Conservation (phyloP, 768 basidiomycete species). For the Boletus pseudo-olivaceus region DNA sequence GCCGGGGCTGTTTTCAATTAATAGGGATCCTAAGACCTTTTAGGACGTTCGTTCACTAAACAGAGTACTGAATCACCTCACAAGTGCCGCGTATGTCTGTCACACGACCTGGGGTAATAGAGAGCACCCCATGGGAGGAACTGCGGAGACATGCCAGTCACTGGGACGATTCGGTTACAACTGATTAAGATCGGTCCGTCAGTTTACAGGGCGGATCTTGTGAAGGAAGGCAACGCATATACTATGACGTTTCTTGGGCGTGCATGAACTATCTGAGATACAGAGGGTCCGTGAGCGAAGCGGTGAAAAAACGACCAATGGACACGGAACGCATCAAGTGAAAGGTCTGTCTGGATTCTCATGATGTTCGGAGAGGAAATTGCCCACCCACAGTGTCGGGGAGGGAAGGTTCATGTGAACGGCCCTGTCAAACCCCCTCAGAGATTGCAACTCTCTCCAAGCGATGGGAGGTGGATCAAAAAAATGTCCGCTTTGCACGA, state of each 20-base stretch:
- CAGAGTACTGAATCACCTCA: slow-evolving; percentile 8
- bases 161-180: slow-evolving; percentile 5
- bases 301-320: slow-evolving; percentile 14
- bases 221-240: slow-evolving; percentile 18
- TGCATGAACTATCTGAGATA: neutral
- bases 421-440: slow-evolving; percentile 1
- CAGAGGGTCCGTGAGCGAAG: slow-evolving; percentile 9
- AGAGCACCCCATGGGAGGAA: slow-evolving; percentile 20
- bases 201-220: slow-evolving; percentile 24
- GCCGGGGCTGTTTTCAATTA: neutral
- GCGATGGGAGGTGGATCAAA: slow-evolving; percentile 2
- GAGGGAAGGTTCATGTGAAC: slow-evolving; percentile 15
- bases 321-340: slow-evolving; percentile 8
- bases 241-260: slow-evolving; percentile 14
- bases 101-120: slow-evolving; percentile 33
- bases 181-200: slow-evolving; percentile 13
- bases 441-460: slow-evolving; percentile 3
- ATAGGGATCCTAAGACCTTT: slow-evolving; percentile 8
- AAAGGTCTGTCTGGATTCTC: slow-evolving; percentile 13
- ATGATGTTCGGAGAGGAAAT: slow-evolving; percentile 6
- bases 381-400: neutral
- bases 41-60: slow-evolving; percentile 1
- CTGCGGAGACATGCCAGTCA: slow-evolving; percentile 24
- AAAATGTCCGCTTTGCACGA: neutral
- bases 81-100: slow-evolving; percentile 8